These are phyloP conservation scores for Parachlorella kessleri DNA, from an alignment of 139 green algal genomes.

Conservation along the genomic window DNA sequence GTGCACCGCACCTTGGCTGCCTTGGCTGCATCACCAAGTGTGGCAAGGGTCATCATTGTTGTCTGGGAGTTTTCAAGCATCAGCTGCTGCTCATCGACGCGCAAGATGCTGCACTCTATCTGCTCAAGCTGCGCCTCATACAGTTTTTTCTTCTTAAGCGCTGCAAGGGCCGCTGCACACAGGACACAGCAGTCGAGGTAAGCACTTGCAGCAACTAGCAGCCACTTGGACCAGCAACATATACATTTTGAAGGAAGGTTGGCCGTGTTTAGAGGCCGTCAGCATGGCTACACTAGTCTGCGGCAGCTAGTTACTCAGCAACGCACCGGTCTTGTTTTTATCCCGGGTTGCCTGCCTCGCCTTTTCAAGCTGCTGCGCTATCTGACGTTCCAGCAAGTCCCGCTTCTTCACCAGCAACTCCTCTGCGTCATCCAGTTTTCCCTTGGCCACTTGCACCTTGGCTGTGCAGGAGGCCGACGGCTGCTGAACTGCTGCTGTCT, in stretches of 20 bases:
- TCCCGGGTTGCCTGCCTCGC: conserved; percentile 76
- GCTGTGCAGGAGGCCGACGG: too few species aligned
- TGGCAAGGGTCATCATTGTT: conserved; percentile 69
- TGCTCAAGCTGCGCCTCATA: conserved; percentile 84
- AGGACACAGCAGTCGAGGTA: too few species aligned
- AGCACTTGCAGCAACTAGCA: too few species aligned
- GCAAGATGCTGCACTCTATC: conserved; percentile 89
- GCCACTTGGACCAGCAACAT: too few species aligned
- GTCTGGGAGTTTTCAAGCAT: conserved; percentile 90
- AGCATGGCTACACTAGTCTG: too few species aligned
- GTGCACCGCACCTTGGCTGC: conserved; percentile 84
- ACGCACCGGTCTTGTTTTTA: conserved; percentile 90
- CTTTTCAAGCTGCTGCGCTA: conserved; percentile 81
- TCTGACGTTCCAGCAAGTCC: conserved; percentile 84
- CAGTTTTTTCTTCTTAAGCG: conserved; percentile 95
- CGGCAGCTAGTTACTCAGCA: too few species aligned
- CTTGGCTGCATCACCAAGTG: conserved; percentile 73
- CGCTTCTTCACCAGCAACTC: conserved; percentile 93
- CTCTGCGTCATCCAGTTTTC: too few species aligned
- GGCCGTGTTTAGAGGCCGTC: too few species aligned
- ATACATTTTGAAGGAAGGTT: too few species aligned
- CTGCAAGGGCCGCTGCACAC: too few species aligned
- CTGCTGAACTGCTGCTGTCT: too few species aligned
- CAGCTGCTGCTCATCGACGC: conserved; percentile 91
- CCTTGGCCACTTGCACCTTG: too few species aligned